These are phyloP conservation scores for Elsinoe fawcettii DNA, from an alignment of 2,329 filamentous ascomycete species.

Conservation along the genomic window DNA sequence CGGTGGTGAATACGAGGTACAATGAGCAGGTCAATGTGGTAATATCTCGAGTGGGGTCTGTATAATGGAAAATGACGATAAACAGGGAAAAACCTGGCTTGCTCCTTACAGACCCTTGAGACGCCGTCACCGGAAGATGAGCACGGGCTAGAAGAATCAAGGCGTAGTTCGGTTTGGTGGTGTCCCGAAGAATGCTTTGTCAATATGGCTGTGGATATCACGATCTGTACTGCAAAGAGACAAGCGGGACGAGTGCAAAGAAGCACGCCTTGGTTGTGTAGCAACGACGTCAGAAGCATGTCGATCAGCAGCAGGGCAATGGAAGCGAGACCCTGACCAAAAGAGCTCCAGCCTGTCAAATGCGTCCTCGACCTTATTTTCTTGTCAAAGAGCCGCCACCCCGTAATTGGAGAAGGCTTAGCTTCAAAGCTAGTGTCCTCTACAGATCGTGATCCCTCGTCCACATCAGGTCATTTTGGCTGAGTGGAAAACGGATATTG, in stretches of 20 bases:
- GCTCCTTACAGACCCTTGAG: constrained; percentile 5
- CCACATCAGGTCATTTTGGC: background rate
- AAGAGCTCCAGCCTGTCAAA: background rate
- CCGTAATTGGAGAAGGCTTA: constrained; percentile 7
- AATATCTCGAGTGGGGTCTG: constrained; percentile 9
- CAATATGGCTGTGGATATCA: background rate
- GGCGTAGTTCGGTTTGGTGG: background rate
- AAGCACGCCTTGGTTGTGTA: background rate
- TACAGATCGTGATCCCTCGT: constrained; percentile 4
- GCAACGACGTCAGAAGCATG: background rate
- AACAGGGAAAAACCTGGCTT: constrained; percentile 6
- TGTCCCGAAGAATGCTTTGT: background rate
- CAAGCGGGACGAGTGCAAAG: background rate
- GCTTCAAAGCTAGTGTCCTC: background rate
- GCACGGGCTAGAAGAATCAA: background rate
- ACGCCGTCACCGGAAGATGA: background rate
- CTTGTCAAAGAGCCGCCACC: constrained; percentile 5
- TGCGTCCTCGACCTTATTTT: background rate
- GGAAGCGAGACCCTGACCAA: background rate
- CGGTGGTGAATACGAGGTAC: constrained; percentile 4
- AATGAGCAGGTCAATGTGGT: background rate
- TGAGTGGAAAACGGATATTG: background rate
- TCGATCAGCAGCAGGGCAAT: background rate
- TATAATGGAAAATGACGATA: constrained; percentile 5
- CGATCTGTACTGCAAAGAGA: background rate